Evolutionary conservation across 2,329 filamentous ascomycete species (phyloP).

Genomic region (Pseudocercospora crystallina): DNA sequence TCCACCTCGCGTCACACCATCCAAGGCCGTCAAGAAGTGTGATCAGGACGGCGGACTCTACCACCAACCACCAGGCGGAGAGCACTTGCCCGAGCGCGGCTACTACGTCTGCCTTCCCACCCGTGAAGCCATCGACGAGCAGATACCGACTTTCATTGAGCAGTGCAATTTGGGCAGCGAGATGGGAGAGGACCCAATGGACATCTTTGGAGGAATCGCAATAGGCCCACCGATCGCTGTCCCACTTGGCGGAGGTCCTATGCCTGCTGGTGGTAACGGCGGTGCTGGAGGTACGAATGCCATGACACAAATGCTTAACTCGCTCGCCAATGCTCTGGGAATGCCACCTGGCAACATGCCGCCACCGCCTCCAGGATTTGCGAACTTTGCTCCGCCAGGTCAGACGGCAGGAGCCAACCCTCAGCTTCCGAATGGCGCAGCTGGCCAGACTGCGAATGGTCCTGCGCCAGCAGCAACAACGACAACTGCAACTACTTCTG

Average conservation of each 20-base stretch:
- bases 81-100: conserved; percentile 8
- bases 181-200: conserved; percentile 3
- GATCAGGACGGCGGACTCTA: not conserved
- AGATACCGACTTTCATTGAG: conserved; percentile 16
- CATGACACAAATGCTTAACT: not conserved
- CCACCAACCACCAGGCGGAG: conserved; percentile 3
- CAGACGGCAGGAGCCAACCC: too few species aligned
- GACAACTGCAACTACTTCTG: not conserved
- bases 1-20: too few species aligned
- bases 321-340: not conserved
- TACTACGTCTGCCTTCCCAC: conserved; percentile 16
- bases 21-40: not conserved
- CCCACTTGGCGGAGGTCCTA: not conserved
- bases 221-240: not conserved
- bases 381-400: too few species aligned
- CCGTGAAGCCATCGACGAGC: conserved; percentile 9
- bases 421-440: too few species aligned
- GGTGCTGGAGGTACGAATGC: not conserved
- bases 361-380: too few species aligned
- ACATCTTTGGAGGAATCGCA: not conserved
- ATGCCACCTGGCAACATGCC: not conserved
- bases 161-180: conserved; percentile 13
- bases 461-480: not conserved
- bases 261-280: not conserved
- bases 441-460: too few species aligned